Conservation (phyloP, 1,139 yeast species). For the Meyerozyma elateridarum region DNA sequence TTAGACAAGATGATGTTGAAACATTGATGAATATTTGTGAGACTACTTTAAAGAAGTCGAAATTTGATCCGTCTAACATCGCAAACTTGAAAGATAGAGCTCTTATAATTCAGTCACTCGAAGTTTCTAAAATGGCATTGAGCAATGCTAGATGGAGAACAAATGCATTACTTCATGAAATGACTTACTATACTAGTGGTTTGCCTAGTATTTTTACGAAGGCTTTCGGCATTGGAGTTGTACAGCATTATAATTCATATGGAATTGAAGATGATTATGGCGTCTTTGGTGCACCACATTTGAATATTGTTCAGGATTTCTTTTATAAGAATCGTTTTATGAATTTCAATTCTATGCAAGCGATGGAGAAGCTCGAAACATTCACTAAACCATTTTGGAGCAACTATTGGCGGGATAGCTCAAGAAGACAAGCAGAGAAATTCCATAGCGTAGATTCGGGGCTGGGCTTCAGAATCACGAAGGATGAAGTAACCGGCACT, state of each 20-base stretch:
- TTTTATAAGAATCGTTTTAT: constrained; percentile 49
- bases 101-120: constrained; percentile 38
- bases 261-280: constrained; percentile 25
- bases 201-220: constrained; percentile 37
- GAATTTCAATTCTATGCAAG: constrained; percentile 9
- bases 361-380: constrained; percentile 23
- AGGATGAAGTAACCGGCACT: constrained; percentile 13
- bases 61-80: constrained; percentile 17
- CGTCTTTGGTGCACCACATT: constrained; percentile 58
- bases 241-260: constrained; percentile 14
- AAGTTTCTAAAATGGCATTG: constrained; percentile 45
- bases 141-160: constrained; percentile 52
- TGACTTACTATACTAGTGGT: constrained; percentile 49
- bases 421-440: constrained; percentile 29
- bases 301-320: constrained; percentile 48
- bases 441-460: constrained; percentile 26
- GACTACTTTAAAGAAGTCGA: constrained; percentile 36
- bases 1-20: constrained; percentile 51
- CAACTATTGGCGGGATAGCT: constrained; percentile 44
- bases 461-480: constrained; percentile 15
- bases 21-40: constrained; percentile 46
- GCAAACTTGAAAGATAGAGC: constrained; percentile 34
- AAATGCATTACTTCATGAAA: constrained; percentile 54
- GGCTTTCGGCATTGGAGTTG: constrained; percentile 40
- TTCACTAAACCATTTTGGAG: constrained; percentile 46